These are phyloP conservation scores for Coprinopsis sp. DNA, from an alignment of 768 basidiomycete species.

Conservation along the genomic window DNA sequence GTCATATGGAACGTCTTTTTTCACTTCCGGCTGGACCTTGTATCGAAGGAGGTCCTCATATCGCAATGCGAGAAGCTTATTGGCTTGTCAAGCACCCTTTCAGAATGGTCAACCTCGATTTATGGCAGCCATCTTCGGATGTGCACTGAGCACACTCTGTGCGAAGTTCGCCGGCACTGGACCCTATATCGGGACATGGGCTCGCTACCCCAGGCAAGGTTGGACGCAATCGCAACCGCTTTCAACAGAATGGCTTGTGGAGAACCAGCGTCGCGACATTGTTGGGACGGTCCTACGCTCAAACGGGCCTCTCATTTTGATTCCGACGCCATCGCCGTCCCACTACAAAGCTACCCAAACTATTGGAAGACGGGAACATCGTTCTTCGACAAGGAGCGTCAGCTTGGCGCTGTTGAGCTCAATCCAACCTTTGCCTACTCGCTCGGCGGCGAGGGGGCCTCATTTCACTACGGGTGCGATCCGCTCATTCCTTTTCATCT, in stretches of 20 bases:
- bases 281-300: conserved; percentile 21
- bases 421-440: conserved; percentile 48
- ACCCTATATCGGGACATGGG: conserved; percentile 18
- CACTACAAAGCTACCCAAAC: conserved; percentile 19
- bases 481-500: conserved; percentile 40
- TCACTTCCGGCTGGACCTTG: conserved; percentile 40
- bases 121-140: conserved; percentile 38
- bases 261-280: background rate
- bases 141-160: conserved; percentile 32
- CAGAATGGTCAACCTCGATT: conserved; percentile 20
- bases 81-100: conserved; percentile 13
- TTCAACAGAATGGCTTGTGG: conserved; percentile 6
- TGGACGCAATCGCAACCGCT: conserved; percentile 14
- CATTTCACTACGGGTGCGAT: conserved; percentile 41
- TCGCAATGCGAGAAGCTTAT: conserved; percentile 38
- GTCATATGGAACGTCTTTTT: conserved; percentile 43
- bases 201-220: conserved; percentile 15
- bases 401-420: conserved; percentile 17
- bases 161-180: conserved; percentile 41
- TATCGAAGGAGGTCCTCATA: conserved; percentile 26
- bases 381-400: conserved; percentile 1
- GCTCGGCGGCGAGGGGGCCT: conserved; percentile 31
- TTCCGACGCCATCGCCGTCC: conserved; percentile 11
- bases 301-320: conserved; percentile 30
- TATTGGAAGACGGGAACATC: conserved; percentile 43